Evolutionary conservation across 257 asterid genomes (phyloP), one percentile per base, ranked within the genome.

Genomic region (Forsythia suspensa): DNA sequence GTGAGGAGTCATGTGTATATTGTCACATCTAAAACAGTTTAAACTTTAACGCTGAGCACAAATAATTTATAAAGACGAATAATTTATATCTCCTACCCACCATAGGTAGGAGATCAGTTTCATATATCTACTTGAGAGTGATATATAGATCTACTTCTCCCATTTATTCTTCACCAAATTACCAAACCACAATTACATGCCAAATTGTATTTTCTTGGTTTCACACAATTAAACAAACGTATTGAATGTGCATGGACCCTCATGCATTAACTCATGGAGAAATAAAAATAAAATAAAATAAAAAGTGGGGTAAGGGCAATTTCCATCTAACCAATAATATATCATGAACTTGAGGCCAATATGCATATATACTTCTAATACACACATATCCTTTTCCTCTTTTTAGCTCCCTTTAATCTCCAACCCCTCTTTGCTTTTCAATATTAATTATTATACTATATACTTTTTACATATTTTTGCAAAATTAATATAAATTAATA

Each of bases 181-280:
- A 8, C 38, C 71, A 66, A 46, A 21, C 36, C 18, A 51, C 21
- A 52, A 20, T 51, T 37, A 11, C 75, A 70, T 6, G 38, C 70
- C 72, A 71, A 71, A 71, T 21, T 63, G 70, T 24, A 29, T 71
- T 74, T 71, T 63, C 81, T 78, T 57, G 67, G 57, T 79, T 85
- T 80, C 90, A 82, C 81, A 86, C 76, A 72, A 82, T 70, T 80
- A 81, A 21, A 8, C 66, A 55, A 76, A 41, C 55, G 70, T 79
- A 82, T 86, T 86, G 46, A 90, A 86, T 86, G 82, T 82, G 86
- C 83, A 72, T 85, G 94, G 92, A 83, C 97, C 87, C 88, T 84
- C 89, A 59, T 79, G 82, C 87, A 86, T 87, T 82, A 90, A 91
- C 80, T 90, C 81, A 57, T 72, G 87, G 80, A 82, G 81, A 84